phyloP scores from a whole-genome alignment of 2,329 filamentous ascomycete genomes.

The Verticillium nubilum region DNA sequence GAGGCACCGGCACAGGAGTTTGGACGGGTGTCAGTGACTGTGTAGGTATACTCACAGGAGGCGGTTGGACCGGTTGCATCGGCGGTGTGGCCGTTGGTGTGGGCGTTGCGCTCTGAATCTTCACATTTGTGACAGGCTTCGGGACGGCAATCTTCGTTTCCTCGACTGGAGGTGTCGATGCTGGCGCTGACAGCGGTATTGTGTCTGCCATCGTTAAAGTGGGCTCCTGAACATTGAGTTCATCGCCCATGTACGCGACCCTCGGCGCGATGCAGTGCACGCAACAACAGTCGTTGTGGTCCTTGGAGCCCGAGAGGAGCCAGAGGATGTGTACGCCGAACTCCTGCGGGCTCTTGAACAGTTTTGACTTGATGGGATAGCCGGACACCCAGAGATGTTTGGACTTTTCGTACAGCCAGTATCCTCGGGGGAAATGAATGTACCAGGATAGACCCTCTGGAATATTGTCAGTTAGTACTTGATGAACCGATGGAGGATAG shows the following conservation, averaged over 20 bases:
- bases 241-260: not conserved
- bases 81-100: not conserved
- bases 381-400: constrained; percentile 45
- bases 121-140: not conserved
- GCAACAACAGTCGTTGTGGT: constrained; percentile 46
- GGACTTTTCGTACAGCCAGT: constrained; percentile 42
- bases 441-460: constrained; percentile 38
- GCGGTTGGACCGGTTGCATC: not conserved
- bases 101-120: not conserved
- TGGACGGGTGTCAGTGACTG: not conserved
- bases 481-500: not conserved
- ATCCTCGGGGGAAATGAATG: constrained; percentile 37
- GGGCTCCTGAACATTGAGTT: constrained; percentile 3
- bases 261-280: constrained; percentile 37
- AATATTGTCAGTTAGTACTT: constrained; percentile 9
- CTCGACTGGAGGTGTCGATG: constrained; percentile 12
- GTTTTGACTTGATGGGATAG: constrained; percentile 40
- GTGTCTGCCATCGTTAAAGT: not conserved
- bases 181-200: not conserved
- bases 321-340: constrained; percentile 47
- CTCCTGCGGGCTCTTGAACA: constrained; percentile 48
- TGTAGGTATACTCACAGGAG: not conserved
- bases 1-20: not conserved
- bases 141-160: constrained; percentile 8
- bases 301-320: constrained; percentile 41